phyloP scores from a whole-genome alignment of 2,329 filamentous ascomycete species.

The Stemphylium lycopersici region DNA sequence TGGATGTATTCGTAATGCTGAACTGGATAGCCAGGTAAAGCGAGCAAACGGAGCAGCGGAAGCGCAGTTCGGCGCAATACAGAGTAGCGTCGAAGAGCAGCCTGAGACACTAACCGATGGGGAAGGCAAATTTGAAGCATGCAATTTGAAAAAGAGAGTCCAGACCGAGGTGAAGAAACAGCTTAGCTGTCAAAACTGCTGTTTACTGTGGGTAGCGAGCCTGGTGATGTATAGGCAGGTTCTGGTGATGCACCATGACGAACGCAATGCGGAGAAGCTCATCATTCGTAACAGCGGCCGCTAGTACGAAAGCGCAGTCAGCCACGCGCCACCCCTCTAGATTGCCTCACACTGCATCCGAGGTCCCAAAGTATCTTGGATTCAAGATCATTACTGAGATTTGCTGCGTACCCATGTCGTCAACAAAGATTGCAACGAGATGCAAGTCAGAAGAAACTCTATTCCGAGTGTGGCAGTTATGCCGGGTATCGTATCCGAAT shows the following conservation, averaged over 20 bases:
- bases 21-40: background rate
- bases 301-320: background rate
- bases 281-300: background rate
- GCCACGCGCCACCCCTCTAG: conserved; percentile 1
- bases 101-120: background rate
- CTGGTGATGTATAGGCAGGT: background rate
- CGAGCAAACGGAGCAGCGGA: background rate
- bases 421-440: background rate
- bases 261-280: conserved; percentile 2
- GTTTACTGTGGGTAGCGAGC: background rate
- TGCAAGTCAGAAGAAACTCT: background rate
- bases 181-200: background rate
- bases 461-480: conserved; percentile 9
- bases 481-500: conserved; percentile 18
- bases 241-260: conserved; percentile 3
- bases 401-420: no score
- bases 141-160: background rate
- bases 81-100: background rate
- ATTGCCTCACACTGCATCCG: background rate
- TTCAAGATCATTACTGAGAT: background rate
- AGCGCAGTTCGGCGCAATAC: background rate
- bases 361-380: background rate
- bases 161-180: background rate
- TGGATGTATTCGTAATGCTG: background rate
- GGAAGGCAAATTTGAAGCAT: background rate